Conservation (phyloP, 73 alveolate genomes). For the Paramecium tetraurelia region DNA sequence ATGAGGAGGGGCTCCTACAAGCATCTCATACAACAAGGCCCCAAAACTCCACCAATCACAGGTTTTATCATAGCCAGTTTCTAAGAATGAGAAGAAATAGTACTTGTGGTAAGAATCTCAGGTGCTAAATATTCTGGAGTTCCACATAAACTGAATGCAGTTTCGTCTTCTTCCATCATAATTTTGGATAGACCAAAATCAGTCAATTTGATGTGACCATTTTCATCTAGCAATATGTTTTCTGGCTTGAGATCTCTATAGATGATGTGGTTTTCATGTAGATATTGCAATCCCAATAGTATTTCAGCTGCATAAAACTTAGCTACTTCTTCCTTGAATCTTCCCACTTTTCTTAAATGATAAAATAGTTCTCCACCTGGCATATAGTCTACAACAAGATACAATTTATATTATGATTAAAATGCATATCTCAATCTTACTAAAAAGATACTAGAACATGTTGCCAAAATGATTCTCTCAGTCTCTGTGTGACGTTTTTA, state of each 20-base stretch:
- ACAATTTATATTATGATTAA: slow-evolving; percentile 83
- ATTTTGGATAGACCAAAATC: slow-evolving; percentile 88
- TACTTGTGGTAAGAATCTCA: slow-evolving; percentile 65
- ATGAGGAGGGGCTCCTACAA: slow-evolving; percentile 60
- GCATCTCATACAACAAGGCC: slow-evolving; percentile 58
- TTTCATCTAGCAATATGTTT: slow-evolving; percentile 79
- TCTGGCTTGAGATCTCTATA: slow-evolving; percentile 91
- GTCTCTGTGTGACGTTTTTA: slow-evolving; percentile 74
- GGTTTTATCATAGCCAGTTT: slow-evolving; percentile 58
- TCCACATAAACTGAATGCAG: slow-evolving; percentile 73
- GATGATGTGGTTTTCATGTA: slow-evolving; percentile 78
- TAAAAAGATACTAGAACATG: slow-evolving; percentile 75
- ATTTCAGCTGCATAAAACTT: slow-evolving; percentile 84
- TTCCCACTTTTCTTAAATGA: slow-evolving; percentile 70
- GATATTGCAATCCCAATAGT: slow-evolving; percentile 74
- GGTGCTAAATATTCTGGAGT: slow-evolving; percentile 83
- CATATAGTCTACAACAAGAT: slow-evolving; percentile 86
- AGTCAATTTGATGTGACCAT: slow-evolving; percentile 87
- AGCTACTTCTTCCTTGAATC: slow-evolving; percentile 84
- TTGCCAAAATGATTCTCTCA: slow-evolving; percentile 77
- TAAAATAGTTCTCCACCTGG: slow-evolving; percentile 86
- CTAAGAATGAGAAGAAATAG: background rate
- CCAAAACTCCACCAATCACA: slow-evolving; percentile 69
- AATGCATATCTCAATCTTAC: slow-evolving; percentile 79
- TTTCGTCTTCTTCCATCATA: slow-evolving; percentile 48